A percentile compares a stretch with the other conserved stretches of the same genome.
phyloP scores from a whole-genome alignment of 805 yeast genomes.

The Phaffomyces antillensis region DNA sequence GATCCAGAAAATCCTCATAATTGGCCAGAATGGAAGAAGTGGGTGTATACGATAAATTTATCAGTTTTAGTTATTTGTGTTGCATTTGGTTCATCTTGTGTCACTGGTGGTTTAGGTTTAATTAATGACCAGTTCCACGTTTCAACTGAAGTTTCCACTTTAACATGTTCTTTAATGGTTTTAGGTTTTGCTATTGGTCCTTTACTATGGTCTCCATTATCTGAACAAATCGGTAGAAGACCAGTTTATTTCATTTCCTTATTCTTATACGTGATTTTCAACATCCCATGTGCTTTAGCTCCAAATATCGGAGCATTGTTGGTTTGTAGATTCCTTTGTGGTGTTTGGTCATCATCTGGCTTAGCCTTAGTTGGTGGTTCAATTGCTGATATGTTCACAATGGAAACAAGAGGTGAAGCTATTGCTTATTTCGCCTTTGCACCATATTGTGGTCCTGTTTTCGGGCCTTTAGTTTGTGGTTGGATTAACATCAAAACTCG shows the following conservation, averaged over 20 bases:
- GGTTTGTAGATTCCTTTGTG: conserved; percentile 81
- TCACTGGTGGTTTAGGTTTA: conserved; percentile 76
- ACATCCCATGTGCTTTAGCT: conserved; percentile 81
- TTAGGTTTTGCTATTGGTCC: conserved; percentile 86
- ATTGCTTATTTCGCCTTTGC: conserved; percentile 89
- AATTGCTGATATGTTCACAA: conserved; percentile 81
- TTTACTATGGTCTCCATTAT: conserved; percentile 79
- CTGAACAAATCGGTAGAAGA: conserved; percentile 80
- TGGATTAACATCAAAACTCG: conserved; percentile 70
- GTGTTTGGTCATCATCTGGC: conserved; percentile 80
- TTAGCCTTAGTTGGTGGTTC: conserved; percentile 86
- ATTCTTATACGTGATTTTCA: conserved; percentile 67
- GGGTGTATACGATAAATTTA: conserved; percentile 62
- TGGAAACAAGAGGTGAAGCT: conserved; percentile 76
- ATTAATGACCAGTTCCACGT: conserved; percentile 63
- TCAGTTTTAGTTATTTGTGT: conserved; percentile 77
- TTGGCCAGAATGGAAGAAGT: conserved; percentile 53
- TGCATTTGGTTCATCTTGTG: conserved; percentile 89
- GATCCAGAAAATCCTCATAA: conserved; percentile 92
- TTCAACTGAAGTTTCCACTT: conserved; percentile 67
- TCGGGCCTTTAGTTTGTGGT: conserved; percentile 86
- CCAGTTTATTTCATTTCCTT: conserved; percentile 77
- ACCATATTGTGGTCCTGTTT: conserved; percentile 88
- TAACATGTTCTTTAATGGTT: conserved; percentile 83
- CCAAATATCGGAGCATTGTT: conserved; percentile 76